These are phyloP conservation scores for Xylariaceae sp. DNA, from an alignment of 2,329 filamentous ascomycete species.

Conservation along the genomic window DNA sequence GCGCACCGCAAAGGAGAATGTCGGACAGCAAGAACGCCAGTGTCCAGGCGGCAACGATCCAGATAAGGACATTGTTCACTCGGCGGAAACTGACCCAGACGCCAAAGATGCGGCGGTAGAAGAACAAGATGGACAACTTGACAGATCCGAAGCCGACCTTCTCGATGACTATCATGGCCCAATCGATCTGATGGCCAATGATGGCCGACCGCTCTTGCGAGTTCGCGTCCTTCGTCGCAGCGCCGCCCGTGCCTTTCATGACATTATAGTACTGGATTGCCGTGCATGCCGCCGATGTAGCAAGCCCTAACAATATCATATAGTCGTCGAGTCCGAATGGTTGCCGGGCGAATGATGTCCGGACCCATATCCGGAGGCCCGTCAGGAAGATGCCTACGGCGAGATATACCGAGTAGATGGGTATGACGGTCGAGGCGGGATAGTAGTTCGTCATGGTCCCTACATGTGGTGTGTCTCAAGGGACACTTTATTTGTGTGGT, in stretches of 20 bases:
- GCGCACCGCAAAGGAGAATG: conserved; percentile 12
- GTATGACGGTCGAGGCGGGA: conserved; percentile 12
- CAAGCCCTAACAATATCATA: conserved; percentile 9
- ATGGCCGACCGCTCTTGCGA: conserved; percentile 9
- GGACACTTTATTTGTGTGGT: too few relatives aligned
- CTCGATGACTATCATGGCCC: conserved; percentile 17
- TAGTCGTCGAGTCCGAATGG: conserved; percentile 11
- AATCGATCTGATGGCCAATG: conserved; percentile 13
- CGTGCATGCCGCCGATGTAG: conserved; percentile 9
- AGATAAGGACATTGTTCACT: conserved; percentile 11
- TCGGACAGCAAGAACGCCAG: conserved; percentile 11
- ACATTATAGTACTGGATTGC: conserved; percentile 16
- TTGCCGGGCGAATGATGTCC: conserved; percentile 8
- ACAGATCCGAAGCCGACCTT: conserved; percentile 36
- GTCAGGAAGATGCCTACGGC: conserved; percentile 12
- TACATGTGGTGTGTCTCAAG: too few relatives aligned
- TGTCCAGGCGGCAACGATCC: conserved; percentile 12
- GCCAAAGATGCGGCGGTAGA: conserved; percentile 17
- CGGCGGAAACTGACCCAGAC: conserved; percentile 15
- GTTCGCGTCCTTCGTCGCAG: conserved; percentile 9
- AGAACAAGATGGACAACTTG: conserved; percentile 15
- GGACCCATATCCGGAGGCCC: conserved; percentile 14
- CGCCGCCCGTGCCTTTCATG: conserved; percentile 15
- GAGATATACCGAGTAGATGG: conserved; percentile 16
- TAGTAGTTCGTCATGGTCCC: conserved; percentile 12